Base-by-base conservation (phyloP, 1,284 basidiomycete genomes). In the Pseudozyma thailandica region DNA sequence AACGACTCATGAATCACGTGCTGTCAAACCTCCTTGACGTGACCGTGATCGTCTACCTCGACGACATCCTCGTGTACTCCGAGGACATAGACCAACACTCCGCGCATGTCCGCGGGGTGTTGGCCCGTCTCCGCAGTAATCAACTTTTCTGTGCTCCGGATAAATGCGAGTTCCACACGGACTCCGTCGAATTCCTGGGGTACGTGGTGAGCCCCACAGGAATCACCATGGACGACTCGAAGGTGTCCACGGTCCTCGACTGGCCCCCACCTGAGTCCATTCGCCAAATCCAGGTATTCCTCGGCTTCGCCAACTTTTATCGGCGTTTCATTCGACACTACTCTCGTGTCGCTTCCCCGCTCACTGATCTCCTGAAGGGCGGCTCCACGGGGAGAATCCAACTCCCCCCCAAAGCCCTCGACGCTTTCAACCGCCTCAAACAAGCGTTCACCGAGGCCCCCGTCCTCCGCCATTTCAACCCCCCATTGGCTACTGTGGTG, bases 51-150 rank as follows among this genome's bases (percentile, higher is more conserved):
- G 82, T 85, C 0, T 86, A 86, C 56, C 62, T 86, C 0, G 85
- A 87, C 57, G 81, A 86, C 52, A 86, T 87, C 43, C 74, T 86
- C 30, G 85, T 86, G 41, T 87, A 83, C 82, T 85, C 84, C 0
- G 1, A 84, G 0, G 65, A 71, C 0, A 15, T 84, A 0, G 82
- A 83, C 9, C 83, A 86, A 52, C 85, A 87, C 53, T 27, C 50
- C 0, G 4, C 45, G 1, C 78, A 85, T 53, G 63, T 85, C n/a
- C 23, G 20, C 16, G 23, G 58, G 4, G 85, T 87, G 1, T 76
- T 87, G 6, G 44, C 81, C 12, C 49, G 78, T 2, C 80, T 87
- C 0, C 44, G 75, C 0, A 42, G 80, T 3, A 23, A 50, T 18
- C 41, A 46, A 12, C 43, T 72, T 3, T 52, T 62, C 26, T 27